A percentile compares a stretch with the other conserved stretches of the same genome.
phyloP scores from a whole-genome alignment of 208 protist species.

The Phytomonas serpens region DNA sequence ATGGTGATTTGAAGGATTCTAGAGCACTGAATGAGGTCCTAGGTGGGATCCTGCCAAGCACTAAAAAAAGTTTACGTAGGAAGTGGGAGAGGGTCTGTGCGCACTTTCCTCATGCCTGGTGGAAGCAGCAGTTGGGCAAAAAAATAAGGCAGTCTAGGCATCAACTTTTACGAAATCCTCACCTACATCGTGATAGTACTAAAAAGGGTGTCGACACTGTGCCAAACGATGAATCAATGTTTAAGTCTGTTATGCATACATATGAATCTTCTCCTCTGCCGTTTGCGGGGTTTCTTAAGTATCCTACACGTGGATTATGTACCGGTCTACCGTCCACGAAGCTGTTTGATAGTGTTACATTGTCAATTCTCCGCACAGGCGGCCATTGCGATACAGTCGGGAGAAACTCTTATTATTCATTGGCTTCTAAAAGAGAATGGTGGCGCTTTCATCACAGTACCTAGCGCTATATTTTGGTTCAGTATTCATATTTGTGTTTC shows the following conservation, averaged over 20 bases:
- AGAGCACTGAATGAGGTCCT: not conserved
- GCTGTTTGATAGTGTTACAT: not conserved
- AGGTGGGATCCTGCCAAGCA: conserved; percentile 6
- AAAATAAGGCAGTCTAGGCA: not conserved
- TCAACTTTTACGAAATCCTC: not conserved
- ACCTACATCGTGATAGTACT: not conserved
- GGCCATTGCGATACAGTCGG: not conserved
- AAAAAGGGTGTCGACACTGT: not conserved
- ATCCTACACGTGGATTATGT: not conserved
- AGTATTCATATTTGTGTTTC: not conserved
- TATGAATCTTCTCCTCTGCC: not conserved
- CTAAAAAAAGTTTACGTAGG: conserved; percentile 21
- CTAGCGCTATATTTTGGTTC: not conserved
- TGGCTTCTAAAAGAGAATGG: not conserved
- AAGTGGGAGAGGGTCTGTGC: conserved; percentile 30
- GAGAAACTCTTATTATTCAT: not conserved
- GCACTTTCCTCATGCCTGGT: conserved; percentile 18
- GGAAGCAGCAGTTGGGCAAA: conserved; percentile 5
- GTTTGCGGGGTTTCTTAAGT: not conserved
- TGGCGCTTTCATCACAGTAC: not conserved
- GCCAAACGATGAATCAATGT: not conserved
- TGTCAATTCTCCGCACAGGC: not conserved
- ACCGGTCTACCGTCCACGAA: not conserved
- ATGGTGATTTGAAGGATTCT: not conserved
- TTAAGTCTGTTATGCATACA: not conserved